Base-by-base conservation (phyloP, 495 filamentous ascomycete genomes). In the Achaetomiella virescens region DNA sequence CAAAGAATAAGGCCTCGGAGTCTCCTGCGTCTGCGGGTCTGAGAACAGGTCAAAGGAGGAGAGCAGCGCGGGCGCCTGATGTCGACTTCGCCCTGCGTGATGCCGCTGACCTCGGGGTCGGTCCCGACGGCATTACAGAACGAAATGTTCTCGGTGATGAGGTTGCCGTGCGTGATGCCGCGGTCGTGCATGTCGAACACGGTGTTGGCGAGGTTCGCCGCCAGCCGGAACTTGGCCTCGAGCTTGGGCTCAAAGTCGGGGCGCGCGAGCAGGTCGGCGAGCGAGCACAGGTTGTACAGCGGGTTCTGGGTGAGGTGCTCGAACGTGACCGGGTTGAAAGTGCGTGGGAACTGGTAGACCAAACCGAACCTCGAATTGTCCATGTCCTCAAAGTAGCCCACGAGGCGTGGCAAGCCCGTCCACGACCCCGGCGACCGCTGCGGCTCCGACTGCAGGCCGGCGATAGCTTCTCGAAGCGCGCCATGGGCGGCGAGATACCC, bases 361-460 rank as follows among this genome's bases (percentile, higher is more conserved):
- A 96, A 78, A 21, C 88, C 90, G 66, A 89, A 85, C 9, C 89
- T 80, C 11, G 87, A 84, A 65, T 88, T 79, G 7, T 79, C 78
- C 61, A 88, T 80, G 66, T 96, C 90, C 65, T 91, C 82, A 59
- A 87, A 89, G 67, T 90, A 96, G n/a, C 89, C 91, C 24, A 95
- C 67, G 54, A 95, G 80, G 20, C 74, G 70, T 14, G 76, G 76
- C 22, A 79, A 55, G 7, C 76, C 76, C 40, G 80, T 81, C 73
- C 92, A 80, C 0, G 88, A 80, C 2, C 84, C 85, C 10, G 77
- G 71, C 47, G 66, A 70, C 55, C 61, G 83, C 69, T 69, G 87
- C 50, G 69, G 75, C 48, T 80, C 82, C 44, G 70, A 68, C 59
- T 77, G 75, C 20, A 88, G 74, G 20, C 75, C 79, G 22, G 76